These are phyloP conservation scores for Gossypium ekmanianum DNA, from an alignment of 345 rosid genomes.

Conservation along the genomic window DNA sequence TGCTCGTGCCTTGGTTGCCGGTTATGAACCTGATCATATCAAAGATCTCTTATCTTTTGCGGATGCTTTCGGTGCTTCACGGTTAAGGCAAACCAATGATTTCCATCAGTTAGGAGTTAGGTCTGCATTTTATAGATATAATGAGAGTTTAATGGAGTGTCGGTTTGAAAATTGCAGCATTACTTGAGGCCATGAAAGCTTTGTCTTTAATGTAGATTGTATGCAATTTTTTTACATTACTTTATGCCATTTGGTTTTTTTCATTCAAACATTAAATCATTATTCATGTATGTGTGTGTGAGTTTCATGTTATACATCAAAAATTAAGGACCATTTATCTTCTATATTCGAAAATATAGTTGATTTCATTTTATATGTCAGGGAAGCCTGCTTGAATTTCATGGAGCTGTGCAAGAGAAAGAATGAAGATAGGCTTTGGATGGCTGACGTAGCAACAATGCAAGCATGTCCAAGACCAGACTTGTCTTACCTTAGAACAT, in stretches of 20 bases:
- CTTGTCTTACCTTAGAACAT: constrained; percentile 63
- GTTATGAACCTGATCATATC: constrained; percentile 66
- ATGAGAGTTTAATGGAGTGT: neutral
- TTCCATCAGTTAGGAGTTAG: neutral
- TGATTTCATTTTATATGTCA: constrained; percentile 19
- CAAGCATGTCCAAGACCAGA: constrained; percentile 72
- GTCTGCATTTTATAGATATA: neutral
- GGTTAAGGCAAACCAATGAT: constrained; percentile 58
- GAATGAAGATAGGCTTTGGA: constrained; percentile 91
- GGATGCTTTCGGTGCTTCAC: constrained; percentile 92
- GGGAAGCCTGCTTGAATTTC: constrained; percentile 91
- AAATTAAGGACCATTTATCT: neutral
- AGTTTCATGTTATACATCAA: neutral
- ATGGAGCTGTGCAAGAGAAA: constrained; percentile 86
- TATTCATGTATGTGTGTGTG: neutral
- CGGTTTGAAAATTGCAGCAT: neutral
- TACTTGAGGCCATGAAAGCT: neutral
- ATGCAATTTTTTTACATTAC: neutral
- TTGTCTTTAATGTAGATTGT: neutral
- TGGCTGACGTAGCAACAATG: constrained; percentile 89
- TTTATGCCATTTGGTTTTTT: neutral
- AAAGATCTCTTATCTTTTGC: constrained; percentile 76
- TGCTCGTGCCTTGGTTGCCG: constrained; percentile 87
- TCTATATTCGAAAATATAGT: neutral
- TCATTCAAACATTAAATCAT: neutral